Evolutionary conservation across 148 eudicot species (phyloP), one percentile per base, ranked within the genome.

Genomic region (Cornus kousa): DNA sequence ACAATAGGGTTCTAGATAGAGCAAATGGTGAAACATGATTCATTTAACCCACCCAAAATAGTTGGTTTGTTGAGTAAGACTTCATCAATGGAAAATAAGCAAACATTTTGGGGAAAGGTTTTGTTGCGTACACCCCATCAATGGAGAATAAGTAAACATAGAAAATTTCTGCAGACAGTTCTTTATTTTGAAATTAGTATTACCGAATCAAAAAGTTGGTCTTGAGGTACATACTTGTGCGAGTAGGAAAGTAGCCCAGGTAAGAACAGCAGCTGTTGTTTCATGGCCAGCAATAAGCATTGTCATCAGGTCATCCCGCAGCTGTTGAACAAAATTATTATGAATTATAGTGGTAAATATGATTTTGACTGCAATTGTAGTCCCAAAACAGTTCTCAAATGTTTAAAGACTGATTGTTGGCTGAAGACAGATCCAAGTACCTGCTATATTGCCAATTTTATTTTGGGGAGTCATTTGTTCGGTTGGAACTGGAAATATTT

Each of bases 201-300:
- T 40, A 48, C 33, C 12, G 24, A 53, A 31, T 11, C 46, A 17
- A 22, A 76, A 73, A 24, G 31, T 76, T 57, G 24, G 9, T 57
- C 23, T 23, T 71, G 57, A 77, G 74, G 46, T 40, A 12, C 82
- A 55, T 89, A 96, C 99, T 82, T 93, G 94, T 74, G 94, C 88
- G 67, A 96, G 99, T 78, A 96, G 93, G 86, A 84, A 96, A 85
- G 92, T 86, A 71, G 98, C 89, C 99, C 99, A 96, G 67, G 99
- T 96, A 82, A 96, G 98, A 71, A 96, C 99, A 68, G 97, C 98
- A 55, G 98, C 99, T 10, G 99, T 97, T 77, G 98, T 94, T 87
- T 94, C 99, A 84, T 96, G 99, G 50, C 99, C 99, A 80, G 99
- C 99, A 64, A 97, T 97, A 74, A 94, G 94, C 98, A 94, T 97